Base-by-base conservation (phyloP, 306 rosid genomes). In the Cicer chorassanicum region DNA sequence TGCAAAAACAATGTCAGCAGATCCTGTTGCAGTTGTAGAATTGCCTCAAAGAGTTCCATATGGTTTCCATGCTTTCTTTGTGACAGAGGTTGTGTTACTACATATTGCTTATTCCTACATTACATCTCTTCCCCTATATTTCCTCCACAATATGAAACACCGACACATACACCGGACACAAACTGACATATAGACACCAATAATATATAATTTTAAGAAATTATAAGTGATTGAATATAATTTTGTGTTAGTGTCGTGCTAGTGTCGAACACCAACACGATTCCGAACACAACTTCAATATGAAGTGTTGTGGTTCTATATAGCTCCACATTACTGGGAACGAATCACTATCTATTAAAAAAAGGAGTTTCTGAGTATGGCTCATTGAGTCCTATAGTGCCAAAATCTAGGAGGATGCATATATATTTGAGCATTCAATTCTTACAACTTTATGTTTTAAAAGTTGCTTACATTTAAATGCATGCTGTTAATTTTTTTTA, bases 21-120 rank as follows among this genome's bases (percentile, higher is more conserved):
- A 94, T 55, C 95, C 97, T 6, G 90, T 94, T 71, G 98, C 97
- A 29, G 90, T 91, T 56, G 83, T 94, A 44, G 93, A 94, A 67
- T 82, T 94, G 85, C 98, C 97, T 4, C 85, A 85, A 2, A 82
- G 97, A 85, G 96, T 90, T 84, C 98, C 98, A 38, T 86, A 87
- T 53, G 98, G 98, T 62, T 91, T 94, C 77, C 98, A 91, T 83
- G 98, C 97, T 77, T 87, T 91, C 84, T 91, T 89, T 70, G 95
- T 91, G 45, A 83, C 96, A 36, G 91, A 91, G 97, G 98, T 94
- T 75, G 94, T 71, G 81, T 81, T 41, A 40, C 72, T 41, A 65
- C 70, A 19, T 6, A 24, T 48, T 50, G 51, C 46, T 65, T 48
- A 43, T 72, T 43, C 41, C 53, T 55, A 42, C 42, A 15, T 76